phyloP scores from a whole-genome alignment of 805 yeast species.

The Teunomyces tritomae region DNA sequence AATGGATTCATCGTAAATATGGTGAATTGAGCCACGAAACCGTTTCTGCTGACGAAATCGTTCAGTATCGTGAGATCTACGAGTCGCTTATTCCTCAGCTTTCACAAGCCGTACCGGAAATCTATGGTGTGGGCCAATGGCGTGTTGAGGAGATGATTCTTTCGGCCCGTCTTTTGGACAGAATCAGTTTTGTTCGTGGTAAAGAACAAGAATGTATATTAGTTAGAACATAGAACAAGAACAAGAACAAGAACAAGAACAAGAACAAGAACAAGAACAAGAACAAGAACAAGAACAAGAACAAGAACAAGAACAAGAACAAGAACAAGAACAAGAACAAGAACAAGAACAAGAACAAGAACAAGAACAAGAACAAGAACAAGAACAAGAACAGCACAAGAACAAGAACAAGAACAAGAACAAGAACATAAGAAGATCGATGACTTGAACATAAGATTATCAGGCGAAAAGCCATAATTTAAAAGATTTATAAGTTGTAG shows the following conservation, averaged over 20 bases:
- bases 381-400: neutral
- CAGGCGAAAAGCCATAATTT: too few relatives aligned
- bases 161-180: slow-evolving; percentile 53
- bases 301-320: neutral
- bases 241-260: neutral
- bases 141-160: slow-evolving; percentile 45
- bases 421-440: too few relatives aligned
- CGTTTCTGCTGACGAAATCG: slow-evolving; percentile 51
- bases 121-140: slow-evolving; percentile 53
- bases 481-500: too few relatives aligned
- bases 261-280: neutral
- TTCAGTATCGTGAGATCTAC: slow-evolving; percentile 53
- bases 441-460: too few relatives aligned
- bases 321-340: neutral
- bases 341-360: neutral
- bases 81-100: slow-evolving; percentile 51
- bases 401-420: neutral
- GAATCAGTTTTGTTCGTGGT: slow-evolving; percentile 46
- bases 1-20: slow-evolving; percentile 47
- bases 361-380: neutral
- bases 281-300: neutral
- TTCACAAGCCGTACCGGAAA: slow-evolving; percentile 51
- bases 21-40: slow-evolving; percentile 34
- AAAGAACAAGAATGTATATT: slow-evolving; percentile 43
- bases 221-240: slow-evolving; percentile 17